phyloP scores from a whole-genome alignment of 2,329 filamentous ascomycete species.

The Sclerotinia borealis region DNA sequence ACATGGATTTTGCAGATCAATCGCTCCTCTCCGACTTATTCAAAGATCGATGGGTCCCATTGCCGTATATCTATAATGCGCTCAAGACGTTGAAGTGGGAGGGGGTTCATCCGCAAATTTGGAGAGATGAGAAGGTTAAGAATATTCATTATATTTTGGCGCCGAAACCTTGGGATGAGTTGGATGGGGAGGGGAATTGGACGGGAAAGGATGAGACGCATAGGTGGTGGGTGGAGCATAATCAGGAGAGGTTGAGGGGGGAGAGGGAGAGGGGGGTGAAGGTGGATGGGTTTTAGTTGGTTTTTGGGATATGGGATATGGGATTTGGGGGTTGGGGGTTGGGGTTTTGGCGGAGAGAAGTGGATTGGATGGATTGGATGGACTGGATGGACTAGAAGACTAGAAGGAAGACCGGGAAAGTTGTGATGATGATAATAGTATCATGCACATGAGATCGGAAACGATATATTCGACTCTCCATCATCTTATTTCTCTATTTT shows the following conservation, averaged over 20 bases:
- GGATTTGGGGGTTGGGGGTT: not conserved
- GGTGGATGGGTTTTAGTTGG: slow-evolving; percentile 21
- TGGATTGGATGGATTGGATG: no score
- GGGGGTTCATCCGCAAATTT: slow-evolving; percentile 49
- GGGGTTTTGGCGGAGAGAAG: not conserved
- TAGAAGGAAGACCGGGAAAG: no score
- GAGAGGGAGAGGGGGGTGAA: slow-evolving; percentile 32
- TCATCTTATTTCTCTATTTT: no score
- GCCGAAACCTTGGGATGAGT: slow-evolving; percentile 56
- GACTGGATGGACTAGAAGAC: no score
- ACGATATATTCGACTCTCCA: no score
- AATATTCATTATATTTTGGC: slow-evolving; percentile 56
- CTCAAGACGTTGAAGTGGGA: slow-evolving; percentile 53
- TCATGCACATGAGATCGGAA: no score
- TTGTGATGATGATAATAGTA: no score
- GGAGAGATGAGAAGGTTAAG: slow-evolving; percentile 52
- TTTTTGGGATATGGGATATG: not conserved
- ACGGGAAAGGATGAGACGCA: slow-evolving; percentile 41
- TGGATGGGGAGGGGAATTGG: slow-evolving; percentile 40
- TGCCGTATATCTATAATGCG: slow-evolving; percentile 58
- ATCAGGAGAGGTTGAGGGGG: slow-evolving; percentile 36
- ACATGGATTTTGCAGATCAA: slow-evolving; percentile 55
- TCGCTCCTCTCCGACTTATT: slow-evolving; percentile 51
- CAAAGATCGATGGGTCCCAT: slow-evolving; percentile 47
- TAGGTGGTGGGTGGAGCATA: slow-evolving; percentile 49